Evolutionary conservation across 768 basidiomycete genomes (phyloP), one percentile per base, ranked within the genome.

Genomic region (Tylopilus felleus): DNA sequence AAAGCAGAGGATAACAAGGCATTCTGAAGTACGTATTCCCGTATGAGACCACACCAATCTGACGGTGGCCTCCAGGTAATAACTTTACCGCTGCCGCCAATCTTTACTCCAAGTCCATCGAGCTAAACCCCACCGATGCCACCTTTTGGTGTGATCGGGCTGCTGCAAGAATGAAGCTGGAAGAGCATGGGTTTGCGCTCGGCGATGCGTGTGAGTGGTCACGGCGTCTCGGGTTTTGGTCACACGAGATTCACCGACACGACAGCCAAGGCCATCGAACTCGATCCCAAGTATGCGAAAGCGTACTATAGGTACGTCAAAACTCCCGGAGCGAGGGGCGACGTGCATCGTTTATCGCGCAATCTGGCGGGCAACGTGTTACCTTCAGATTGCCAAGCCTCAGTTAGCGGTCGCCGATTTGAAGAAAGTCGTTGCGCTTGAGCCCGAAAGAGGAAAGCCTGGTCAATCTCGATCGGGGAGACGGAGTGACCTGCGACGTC

Each of bases 121-220:
- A 88, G 59, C 80, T 86, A 66, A 94, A 99, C 67, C 94, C 93
- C 0, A 75, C 77, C 51, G 96, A 98, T 63, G 75, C 93, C 49
- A 94, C 93, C 14, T 71, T 96, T 49, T 98, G 91, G 89, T 94
- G 89, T 67, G 98, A 98, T 72, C 82, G 96, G 35, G 93, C 97
- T 2, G 90, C 93, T 71, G 81, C 90, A 14, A 82, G 96, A 47
- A 92, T 94, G 72, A 97, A 92, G 74, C 72, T 98, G 52, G 90
- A 99, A 70, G 86, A 99, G 73, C 88, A 89, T 64, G 97, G 97
- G 4, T 93, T 94, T 65, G 97, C 94, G 16, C 80, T 96, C 25
- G 75, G 76, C 27, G 96, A 98, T 75, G 84, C 93, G 39, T 83
- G 93, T 94, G 64, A 68, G 88, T 80, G 36, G 38, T 49, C 43